Evolutionary conservation across 441 rosid genomes (phyloP), one percentile per base, ranked within the genome.

Genomic region (Brassica hybrid): DNA sequence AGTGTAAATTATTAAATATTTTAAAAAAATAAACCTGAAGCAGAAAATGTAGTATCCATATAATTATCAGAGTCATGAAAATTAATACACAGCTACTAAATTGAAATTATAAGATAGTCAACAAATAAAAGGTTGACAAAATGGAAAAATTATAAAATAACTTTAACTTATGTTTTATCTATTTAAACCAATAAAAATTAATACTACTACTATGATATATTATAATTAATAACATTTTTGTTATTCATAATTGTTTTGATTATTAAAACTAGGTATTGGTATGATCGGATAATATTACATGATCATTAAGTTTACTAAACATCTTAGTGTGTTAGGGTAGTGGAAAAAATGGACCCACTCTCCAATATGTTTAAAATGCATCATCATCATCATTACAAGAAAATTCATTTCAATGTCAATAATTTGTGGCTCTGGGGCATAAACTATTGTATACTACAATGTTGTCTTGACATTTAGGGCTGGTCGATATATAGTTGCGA

Each of bases 341-440:
- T 78, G 81, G 81, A 17, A 61, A 38, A 64, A 64, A 57, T 18
- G 82, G 82, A 63, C 82, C 82, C 79, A 74, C 68, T 18, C 58
- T 69, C 82, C 79, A 79, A 74, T 79, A 74, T 43, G 82, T 57
- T 74, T 67, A 68, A 67, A 69, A 72, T 19, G 71, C n/a, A 73
- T 64, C 71, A 79, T 67, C 74, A 73, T 60, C 74, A 73, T 73
- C 70, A 79, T 74, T 69, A 69, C 75, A 79, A 74, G 19, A 69
- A 79, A 63, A 4, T 36, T 67, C 69, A 73, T n/a, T 36, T 12
- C 58, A 61, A 68, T 69, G 74, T 76, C 27, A 61, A 36, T 67
- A 65, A 65, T 65, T 61, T 65, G 66, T 78, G 77, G 77, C 77
- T 78, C 81, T 6, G 69, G 60, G 38, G 59, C 73, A 73, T 78